Evolutionary conservation across 2,329 filamentous ascomycete species (phyloP), one percentile per base, ranked within the genome.

Genomic region (Fusarium sp.): DNA sequence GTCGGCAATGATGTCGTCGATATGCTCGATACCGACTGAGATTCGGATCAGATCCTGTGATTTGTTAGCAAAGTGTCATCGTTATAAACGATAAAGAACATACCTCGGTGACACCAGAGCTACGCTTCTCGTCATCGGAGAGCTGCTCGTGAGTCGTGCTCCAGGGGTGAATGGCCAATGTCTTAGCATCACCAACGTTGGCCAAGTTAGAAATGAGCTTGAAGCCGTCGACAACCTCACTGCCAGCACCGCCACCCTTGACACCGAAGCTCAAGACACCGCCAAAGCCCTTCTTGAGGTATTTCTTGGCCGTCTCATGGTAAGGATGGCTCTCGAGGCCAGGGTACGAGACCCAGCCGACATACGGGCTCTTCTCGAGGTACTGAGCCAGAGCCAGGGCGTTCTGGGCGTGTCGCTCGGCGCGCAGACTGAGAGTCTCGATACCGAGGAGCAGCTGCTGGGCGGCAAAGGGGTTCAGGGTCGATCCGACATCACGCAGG

Each of bases 141-240:
- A 98, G 85, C 83, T 98, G 95, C 83, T 97, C 92, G 79, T 98
- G 95, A 4, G 95, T 98, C 4, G 95, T 97, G 7, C 90, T 92
- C 93, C 94, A 97, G 22, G 95, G 95, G 80, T 97, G 94, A 73
- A 97, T 97, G 24, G 94, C 94, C 66, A 97, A 83, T 8, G 94
- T 97, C 87, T 98, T 98, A 48, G 92, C 92, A 79, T 98, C 95
- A 59, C 95, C 95, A 28, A 98, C 94, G 77, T 99, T 99, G 59
- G 96, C 96, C 71, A 98, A 83, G 81, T 98, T 97, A 19, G 93
- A 97, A 74, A 98, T 93, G 71, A 99, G 82, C 86, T 96, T 96
- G 84, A 99, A 96, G 72, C 89, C 89, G 80, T 99, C 96, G 52
- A 98, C 96, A 32, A 98, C 89, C 80, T 94, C 89, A 78, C 89